Base-by-base conservation (phyloP, 352 stramenopile genomes). In the Achlya hypogyna region DNA sequence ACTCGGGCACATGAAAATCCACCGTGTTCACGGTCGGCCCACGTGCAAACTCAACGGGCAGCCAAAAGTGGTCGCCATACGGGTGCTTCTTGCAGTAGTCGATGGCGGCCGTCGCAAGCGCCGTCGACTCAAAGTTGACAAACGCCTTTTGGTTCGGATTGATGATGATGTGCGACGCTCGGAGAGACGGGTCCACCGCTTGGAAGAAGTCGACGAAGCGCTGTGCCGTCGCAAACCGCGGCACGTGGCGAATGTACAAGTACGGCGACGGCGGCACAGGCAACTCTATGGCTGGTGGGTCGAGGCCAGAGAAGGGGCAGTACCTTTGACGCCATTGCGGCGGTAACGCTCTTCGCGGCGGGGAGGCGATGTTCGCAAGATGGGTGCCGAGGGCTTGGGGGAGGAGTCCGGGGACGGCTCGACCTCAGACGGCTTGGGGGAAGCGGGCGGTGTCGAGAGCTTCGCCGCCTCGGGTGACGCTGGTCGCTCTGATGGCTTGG, bases 161-260 rank as follows among this genome's bases (percentile, higher is more conserved):
- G 31, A n/a, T 1, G 12, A 9, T 10, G 25, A 35, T 20, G 31
- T 56, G 10, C 10, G 10, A 20, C 8, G 49, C 2, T n/a, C 2
- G 16, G 10, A 56, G 14, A 20, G 2, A 4, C 8, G 49, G 49
- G 25, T 56, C 49, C 25, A 56, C 31, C 10, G 2, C 2, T 12
- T 35, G 16, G 8, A 56, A 56, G 31, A 27, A 56, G 10, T 10
- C 8, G 49, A 16, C 25, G 18, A 56, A 35, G 12, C 4, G 2
- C 25, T 10, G 1, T 1, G 25, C 2, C 49, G 49, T 56, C 0
- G 75, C 77, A 12, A 86, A 69, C 8, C 63, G 63, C 5, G 82
- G 81, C 5, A 93, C 62, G 51, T 86, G 87, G 25, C 82, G 81
- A 4, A 93, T 71, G 49, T 88, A 90, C 51, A 93, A 66, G 51